Conservation (phyloP, 441 rosid species). For the Metrosideros polymorpha region DNA sequence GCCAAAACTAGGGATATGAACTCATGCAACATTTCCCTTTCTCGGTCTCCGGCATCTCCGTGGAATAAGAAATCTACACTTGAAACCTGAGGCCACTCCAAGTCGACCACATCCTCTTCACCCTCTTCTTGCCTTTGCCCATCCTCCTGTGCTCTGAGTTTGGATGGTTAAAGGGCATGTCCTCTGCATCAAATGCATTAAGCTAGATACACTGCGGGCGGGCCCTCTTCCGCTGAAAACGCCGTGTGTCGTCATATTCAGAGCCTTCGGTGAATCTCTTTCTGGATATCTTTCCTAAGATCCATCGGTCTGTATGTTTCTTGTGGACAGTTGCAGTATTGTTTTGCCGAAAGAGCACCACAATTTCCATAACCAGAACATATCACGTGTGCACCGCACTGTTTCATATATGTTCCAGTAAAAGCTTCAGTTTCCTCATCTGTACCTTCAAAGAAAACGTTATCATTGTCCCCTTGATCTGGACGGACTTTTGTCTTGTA, state of each 20-base stretch:
- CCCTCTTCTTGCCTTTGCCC: not conserved
- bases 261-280: not conserved
- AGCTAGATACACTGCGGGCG: not conserved
- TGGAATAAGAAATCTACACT: not conserved
- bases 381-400: fast-evolving
- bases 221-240: not conserved
- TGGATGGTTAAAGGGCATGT: not conserved
- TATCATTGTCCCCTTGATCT: not conserved
- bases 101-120: not conserved
- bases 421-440: not conserved
- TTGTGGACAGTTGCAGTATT: not conserved
- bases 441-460: not conserved
- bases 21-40: not conserved
- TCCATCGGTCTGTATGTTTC: not conserved
- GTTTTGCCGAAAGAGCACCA: not conserved
- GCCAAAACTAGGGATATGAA: not conserved
- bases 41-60: not conserved
- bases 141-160: not conserved
- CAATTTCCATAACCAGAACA: not conserved
- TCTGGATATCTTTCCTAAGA: not conserved
- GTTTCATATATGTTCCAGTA: not conserved
- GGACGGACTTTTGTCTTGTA: not conserved
- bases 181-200: not conserved
- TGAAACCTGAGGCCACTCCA: not conserved
- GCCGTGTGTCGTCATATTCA: not conserved